Evolutionary conservation across 2,329 filamentous ascomycete genomes (phyloP), one percentile per base, ranked within the genome.

Genomic region (Cytospora mali): DNA sequence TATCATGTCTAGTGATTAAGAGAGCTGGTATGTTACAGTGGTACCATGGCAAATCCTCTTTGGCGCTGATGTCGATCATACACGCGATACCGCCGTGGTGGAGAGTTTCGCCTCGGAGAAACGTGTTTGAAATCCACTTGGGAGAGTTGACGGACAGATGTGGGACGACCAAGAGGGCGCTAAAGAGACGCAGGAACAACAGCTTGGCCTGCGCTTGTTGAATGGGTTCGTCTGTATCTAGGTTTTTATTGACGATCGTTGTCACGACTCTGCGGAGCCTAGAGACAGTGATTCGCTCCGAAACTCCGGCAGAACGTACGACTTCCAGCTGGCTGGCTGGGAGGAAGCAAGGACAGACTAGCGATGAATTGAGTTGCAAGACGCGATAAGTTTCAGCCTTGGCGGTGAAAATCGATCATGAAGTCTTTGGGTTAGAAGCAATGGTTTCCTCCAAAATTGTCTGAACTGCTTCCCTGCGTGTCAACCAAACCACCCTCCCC

Each of bases 171-270:
- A 28, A 31, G 35, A 33, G 29, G 42, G 52, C 60, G 60, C 63
- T 65, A 65, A 55, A 56, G 51, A 54, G 27, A 39, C 56, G 55
- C 61, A 62, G 56, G 60, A 61, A 65, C 53, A 62, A 29, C 60
- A 29, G 60, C 61, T 48, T 46, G 46, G 21, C 52, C 35, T 57
- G 55, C 55, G 56, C 60, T 48, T 35, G 48, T 21, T 52, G 56
- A 51, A 51, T 33, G 25, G 50, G 53, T 60, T 50, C 56, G 13
- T 65, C 51, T 53, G 48, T 35, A n/a, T n/a, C n/a, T n/a, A 60
- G n/a, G 10, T 39, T 16, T 62, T 35, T 42, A 13, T 23, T 6
- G 27, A 52, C 27, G 13, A 46, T 28, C 50, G 53, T n/a, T 62
- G 59, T 57, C 59, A 52, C 54, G 28, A 18, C 31, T n/a, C n/a